These are phyloP conservation scores for Eucalyptus pumila DNA, from an alignment of 345 rosid species.

Conservation along the genomic window DNA sequence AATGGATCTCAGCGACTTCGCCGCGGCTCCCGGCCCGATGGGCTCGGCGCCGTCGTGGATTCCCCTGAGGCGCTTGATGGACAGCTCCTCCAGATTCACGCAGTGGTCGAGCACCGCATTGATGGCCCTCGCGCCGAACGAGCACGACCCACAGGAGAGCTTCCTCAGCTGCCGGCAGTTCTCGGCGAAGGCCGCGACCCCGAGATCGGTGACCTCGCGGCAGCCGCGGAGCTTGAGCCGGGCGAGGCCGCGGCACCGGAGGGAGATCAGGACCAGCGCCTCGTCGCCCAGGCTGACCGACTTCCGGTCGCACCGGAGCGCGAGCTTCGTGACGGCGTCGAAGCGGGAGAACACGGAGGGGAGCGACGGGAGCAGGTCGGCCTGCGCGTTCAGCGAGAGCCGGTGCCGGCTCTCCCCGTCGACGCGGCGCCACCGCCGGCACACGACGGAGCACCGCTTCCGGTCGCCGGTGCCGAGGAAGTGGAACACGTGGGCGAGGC, in stretches of 20 bases:
- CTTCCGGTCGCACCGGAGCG: constrained; percentile 66
- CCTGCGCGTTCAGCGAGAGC: constrained; percentile 51
- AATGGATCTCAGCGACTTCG: constrained; percentile 36
- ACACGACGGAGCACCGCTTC: constrained; percentile 62
- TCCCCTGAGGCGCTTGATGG: constrained; percentile 58
- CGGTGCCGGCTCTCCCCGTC: constrained; percentile 73
- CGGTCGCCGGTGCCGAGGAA: constrained; percentile 56
- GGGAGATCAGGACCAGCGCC: constrained; percentile 41
- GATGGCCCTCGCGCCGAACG: constrained; percentile 64
- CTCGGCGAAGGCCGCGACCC: constrained; percentile 45
- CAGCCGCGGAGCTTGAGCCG: constrained; percentile 93
- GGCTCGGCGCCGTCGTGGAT: constrained; percentile 28
- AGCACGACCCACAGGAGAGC: constrained; percentile 71
- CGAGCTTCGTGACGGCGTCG: constrained; percentile 58
- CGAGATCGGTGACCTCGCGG: constrained; percentile 70
- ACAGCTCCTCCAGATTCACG: constrained; percentile 43
- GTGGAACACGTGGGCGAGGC: constrained; percentile 70
- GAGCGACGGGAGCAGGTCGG: constrained; percentile 27
- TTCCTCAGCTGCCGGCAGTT: constrained; percentile 51
- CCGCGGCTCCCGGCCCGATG: constrained; percentile 20
- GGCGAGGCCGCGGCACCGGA: constrained; percentile 48
- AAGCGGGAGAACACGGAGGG: constrained; percentile 51
- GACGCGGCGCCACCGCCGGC: constrained; percentile 67
- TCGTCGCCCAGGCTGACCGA: constrained; percentile 55
- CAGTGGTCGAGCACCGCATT: constrained; percentile 55